Evolutionary conservation across 129 eudicot species (phyloP).

Genomic region (Rutidosis leptorrhynchoides): DNA sequence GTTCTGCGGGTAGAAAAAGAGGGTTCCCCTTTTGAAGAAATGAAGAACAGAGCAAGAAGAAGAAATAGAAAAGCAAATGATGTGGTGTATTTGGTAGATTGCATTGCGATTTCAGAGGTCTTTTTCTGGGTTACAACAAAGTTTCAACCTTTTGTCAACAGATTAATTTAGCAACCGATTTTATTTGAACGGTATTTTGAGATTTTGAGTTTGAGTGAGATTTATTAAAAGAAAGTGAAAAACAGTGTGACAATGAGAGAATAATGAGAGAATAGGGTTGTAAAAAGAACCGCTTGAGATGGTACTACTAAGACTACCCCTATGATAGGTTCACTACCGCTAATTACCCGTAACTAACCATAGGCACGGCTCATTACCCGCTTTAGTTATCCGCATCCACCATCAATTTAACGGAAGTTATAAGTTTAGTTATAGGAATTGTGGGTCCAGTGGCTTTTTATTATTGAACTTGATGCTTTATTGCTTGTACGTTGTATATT

Average conservation of each 20-base stretch:
- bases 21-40: conserved; percentile 25
- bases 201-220: no score
- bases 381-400: no score
- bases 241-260: neutral
- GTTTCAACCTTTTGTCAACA: neutral
- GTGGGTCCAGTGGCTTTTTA: no score
- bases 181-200: neutral
- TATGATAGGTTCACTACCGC: no score
- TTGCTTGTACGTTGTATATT: no score
- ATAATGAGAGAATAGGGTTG: no score
- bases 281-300: neutral
- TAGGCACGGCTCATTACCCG: no score
- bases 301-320: neutral
- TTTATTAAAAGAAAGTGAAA: neutral
- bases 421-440: no score
- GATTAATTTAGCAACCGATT: neutral
- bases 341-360: no score
- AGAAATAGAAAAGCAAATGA: conserved; percentile 14
- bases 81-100: conserved; percentile 1
- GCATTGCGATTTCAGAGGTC: conserved; percentile 14
- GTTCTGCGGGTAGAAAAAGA: conserved; percentile 20
- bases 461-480: no score
- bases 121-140: neutral
- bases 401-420: no score
- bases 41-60: conserved; percentile 28